Conservation (phyloP, 2,329 filamentous ascomycete species). For the Scedosporium boydii region DNA sequence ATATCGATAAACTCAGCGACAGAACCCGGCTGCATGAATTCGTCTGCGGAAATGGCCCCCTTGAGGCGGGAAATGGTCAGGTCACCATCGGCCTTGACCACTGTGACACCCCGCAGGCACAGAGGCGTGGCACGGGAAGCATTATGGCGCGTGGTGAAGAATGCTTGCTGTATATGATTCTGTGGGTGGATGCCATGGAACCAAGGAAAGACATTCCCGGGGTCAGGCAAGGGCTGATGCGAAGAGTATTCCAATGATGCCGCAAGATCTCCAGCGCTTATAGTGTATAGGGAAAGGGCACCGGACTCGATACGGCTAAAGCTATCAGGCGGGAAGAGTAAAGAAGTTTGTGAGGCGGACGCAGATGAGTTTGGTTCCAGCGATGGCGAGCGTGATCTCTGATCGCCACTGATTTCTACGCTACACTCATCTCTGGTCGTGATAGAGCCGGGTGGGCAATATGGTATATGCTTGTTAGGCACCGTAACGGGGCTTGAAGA, state of each 20-base stretch:
- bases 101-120: slow-evolving; percentile 69
- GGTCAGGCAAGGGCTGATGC: slow-evolving; percentile 72
- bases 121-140: slow-evolving; percentile 58
- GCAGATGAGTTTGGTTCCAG: neutral
- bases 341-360: slow-evolving; percentile 48
- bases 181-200: slow-evolving; percentile 83
- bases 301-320: slow-evolving; percentile 44
- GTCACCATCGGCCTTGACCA: slow-evolving; percentile 85
- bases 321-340: slow-evolving; percentile 63
- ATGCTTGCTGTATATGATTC: slow-evolving; percentile 81
- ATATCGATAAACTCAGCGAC: slow-evolving; percentile 63
- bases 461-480: slow-evolving; percentile 85
- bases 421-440: slow-evolving; percentile 30
- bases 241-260: slow-evolving; percentile 68
- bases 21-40: slow-evolving; percentile 53
- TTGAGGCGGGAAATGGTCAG: slow-evolving; percentile 67
- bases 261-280: slow-evolving; percentile 59
- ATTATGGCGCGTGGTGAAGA: slow-evolving; percentile 73
- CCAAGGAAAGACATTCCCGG: slow-evolving; percentile 90
- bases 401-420: neutral
- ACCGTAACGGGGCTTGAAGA: slow-evolving; percentile 34
- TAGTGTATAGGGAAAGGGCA: slow-evolving; percentile 57
- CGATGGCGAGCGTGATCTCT: neutral
- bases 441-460: slow-evolving; percentile 72
- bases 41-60: slow-evolving; percentile 73